phyloP scores from a whole-genome alignment of 495 filamentous ascomycete species.

The Lasiosphaeria ovina region DNA sequence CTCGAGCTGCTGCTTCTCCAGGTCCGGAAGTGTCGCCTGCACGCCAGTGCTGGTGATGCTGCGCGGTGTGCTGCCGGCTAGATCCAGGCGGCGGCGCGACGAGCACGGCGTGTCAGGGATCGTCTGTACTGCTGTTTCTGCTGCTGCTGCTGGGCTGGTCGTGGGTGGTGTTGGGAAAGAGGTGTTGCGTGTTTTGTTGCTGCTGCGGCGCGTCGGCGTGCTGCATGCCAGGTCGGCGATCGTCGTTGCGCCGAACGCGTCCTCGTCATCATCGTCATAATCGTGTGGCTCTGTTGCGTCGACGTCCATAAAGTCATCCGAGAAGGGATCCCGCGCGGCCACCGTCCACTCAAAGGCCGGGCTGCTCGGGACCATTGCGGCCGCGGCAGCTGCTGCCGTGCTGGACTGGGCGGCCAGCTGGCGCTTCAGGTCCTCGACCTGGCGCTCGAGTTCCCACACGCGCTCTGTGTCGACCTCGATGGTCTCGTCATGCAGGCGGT shows the following conservation, averaged over 20 bases:
- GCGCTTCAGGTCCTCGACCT: slow-evolving; percentile 36
- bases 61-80: not conserved
- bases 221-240: slow-evolving; percentile 41
- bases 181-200: slow-evolving; percentile 12
- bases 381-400: not conserved
- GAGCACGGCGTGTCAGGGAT: slow-evolving; percentile 40
- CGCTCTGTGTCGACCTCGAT: slow-evolving; percentile 39
- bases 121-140: slow-evolving; percentile 8
- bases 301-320: slow-evolving; percentile 38
- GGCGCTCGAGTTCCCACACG: slow-evolving; percentile 42
- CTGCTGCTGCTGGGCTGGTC: slow-evolving; percentile 37
- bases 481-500: slow-evolving; percentile 50
- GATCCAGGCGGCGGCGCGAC: not conserved
- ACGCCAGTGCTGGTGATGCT: slow-evolving; percentile 25
- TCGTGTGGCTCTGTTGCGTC: slow-evolving; percentile 14
- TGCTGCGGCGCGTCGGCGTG: slow-evolving; percentile 36
- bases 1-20: slow-evolving; percentile 42
- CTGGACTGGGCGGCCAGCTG: slow-evolving; percentile 29
- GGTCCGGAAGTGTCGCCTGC: slow-evolving; percentile 40
- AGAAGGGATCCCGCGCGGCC: slow-evolving; percentile 43
- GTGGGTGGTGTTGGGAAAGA: slow-evolving; percentile 53
- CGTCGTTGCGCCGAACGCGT: slow-evolving; percentile 34
- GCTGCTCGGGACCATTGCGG: slow-evolving; percentile 22
- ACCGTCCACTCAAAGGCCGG: slow-evolving; percentile 41
- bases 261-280: slow-evolving; percentile 17